Evolutionary conservation across 805 yeast genomes (phyloP), one percentile per base, ranked within the genome.

Genomic region (Myxozyma melibiosi): DNA sequence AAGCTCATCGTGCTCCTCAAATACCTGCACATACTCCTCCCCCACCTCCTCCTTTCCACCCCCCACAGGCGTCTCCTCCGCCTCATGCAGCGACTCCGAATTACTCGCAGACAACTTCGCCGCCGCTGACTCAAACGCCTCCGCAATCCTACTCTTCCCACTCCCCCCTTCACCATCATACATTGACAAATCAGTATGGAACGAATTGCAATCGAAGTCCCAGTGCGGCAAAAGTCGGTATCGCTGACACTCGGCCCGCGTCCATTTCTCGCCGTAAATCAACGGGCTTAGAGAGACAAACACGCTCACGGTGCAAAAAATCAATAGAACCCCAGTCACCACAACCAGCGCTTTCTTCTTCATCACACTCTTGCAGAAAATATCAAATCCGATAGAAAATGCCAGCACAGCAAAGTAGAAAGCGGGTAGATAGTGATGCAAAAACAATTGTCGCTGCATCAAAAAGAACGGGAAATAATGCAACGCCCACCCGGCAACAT

Each of bases 371-470:
- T 67, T 63, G 38, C 68, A 58, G 38, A 72, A 27, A 38, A 73
- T 66, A 61, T 76, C 77, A 66, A 74, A 68, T 38, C 60, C 67
- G 65, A 86, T 91, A n/a, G 87, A 88, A 50, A 89, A 75, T 2
- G 86, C 88, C 62, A 89, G 77, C 52, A 88, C 77, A 45, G 90
- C 94, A 73, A 94, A 94, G 75, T 90, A 94, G 51, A 89, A 80
- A 1, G 98, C 89, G 55, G 97, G 97, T 65, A 94, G 75, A 72
- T 92, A 92, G 73, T 91, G 98, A 70, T 91, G 97, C 71, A 91
- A 79, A 76, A 92, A 91, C 70, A 88, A 86, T 74, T 91, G 97
- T 76, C 97, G 86, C 61, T 82, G 80, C 97, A 92, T 91, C 67
- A 91, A 77, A 75, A 82, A 91, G 78, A 90, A 91, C 61, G 96